Base-by-base conservation (phyloP, 2,329 filamentous ascomycete genomes). In the Dactylonectria estremocensis region DNA sequence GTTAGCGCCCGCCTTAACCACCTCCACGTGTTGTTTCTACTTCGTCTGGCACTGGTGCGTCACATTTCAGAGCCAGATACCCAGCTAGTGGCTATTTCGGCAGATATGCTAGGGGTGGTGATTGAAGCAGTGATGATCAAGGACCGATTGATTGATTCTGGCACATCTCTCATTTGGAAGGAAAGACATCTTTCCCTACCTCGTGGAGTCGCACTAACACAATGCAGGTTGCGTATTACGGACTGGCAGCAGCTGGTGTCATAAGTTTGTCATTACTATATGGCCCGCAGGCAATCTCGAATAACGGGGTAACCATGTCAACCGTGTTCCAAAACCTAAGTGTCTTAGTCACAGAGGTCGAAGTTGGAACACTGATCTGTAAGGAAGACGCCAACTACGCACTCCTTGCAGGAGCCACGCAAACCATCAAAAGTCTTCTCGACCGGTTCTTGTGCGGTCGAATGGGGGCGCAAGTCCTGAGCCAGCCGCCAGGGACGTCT, bases 361-460 rank as follows among this genome's bases (percentile, higher is more conserved):
- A 70, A 18, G 50, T 56, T 8, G 71, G 71, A 9, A 68, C 69
- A 3, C 48, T 70, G 43, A 64, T 72, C 20, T 45, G 63, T 16
- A 49, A 63, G 3, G 70, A 70, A n/a, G 71, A 73, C 24, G 66
- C 71, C 14, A 72, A 72, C 50, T 73, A 70, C 33, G 69, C 69
- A 20, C 70, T 73, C 20, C 64, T 73, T 5, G 54, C 67, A 6
- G 61, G 68, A n/a, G 71, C 71, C 3, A 66, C 68, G 9, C 66
- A 68, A 52, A 72, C 68, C 5, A 73, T 73, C 3, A 58, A 59
- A 7, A 66, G 33, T 16, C 49, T 70, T 6, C 54, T 70, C 11
- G 54, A 70, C 77, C 6, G 87, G 86, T 71, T 91, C 11, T 28
- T 66, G n/a, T 45, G 45, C 24, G 35, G 45, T 2, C 54, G 37